Percentiles rank a stretch among this genome's conserved stretches.
Conservation (phyloP, 2,329 filamentous ascomycete genomes). For the Microcera coccophila region DNA sequence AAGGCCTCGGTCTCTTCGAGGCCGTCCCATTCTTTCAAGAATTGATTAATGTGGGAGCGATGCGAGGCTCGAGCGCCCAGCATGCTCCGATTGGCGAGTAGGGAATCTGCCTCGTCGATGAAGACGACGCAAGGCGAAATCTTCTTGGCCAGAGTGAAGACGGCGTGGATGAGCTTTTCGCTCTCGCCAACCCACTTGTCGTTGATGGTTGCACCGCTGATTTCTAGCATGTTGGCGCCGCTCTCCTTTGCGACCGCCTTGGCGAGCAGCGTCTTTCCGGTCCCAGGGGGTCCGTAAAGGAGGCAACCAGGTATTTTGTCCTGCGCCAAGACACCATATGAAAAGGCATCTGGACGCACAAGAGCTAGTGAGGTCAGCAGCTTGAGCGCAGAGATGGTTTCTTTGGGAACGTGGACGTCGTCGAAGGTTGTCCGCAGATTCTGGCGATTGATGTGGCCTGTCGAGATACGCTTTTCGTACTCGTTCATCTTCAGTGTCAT, state of each 20-base stretch:
- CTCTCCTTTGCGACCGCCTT: conserved; percentile 67
- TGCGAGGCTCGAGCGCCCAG: conserved; percentile 65
- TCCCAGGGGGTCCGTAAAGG: conserved; percentile 83
- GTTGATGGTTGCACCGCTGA: conserved; percentile 86
- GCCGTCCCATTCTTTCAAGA: conserved; percentile 94
- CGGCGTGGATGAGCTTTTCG: conserved; percentile 90
- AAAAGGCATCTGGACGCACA: conserved; percentile 87
- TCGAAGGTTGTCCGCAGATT: conserved; percentile 83
- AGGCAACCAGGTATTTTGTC: conserved; percentile 89
- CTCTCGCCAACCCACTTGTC: conserved; percentile 96
- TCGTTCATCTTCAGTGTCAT: conserved; percentile 54
- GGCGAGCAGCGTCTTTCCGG: conserved; percentile 66
- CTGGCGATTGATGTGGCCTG: conserved; percentile 75
- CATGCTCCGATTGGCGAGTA: conserved; percentile 73
- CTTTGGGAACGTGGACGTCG: conserved; percentile 76
- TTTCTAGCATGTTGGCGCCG: conserved; percentile 73
- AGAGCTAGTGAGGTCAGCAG: conserved; percentile 85
- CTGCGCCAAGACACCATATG: conserved; percentile 85
- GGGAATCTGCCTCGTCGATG: conserved; percentile 92
- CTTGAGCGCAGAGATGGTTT: conserved; percentile 83
- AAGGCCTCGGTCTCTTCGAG: conserved; percentile 79
- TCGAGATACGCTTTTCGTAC: conserved; percentile 78
- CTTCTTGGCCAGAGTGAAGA: conserved; percentile 89
- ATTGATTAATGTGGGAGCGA: conserved; percentile 92
- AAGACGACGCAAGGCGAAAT: conserved; percentile 90